phyloP scores from a whole-genome alignment of 306 rosid genomes.

The Citrullus colocynthis region DNA sequence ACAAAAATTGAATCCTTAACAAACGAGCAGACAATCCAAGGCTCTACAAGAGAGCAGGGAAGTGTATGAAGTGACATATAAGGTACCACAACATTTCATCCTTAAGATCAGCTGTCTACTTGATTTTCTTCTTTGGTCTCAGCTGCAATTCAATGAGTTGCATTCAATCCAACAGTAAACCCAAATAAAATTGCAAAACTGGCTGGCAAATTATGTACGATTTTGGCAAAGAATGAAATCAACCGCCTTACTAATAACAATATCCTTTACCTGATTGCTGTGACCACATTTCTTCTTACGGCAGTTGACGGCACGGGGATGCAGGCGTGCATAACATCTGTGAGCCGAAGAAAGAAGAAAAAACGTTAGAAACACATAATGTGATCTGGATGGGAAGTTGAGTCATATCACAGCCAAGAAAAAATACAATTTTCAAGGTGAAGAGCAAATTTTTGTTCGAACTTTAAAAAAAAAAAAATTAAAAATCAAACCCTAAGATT shows the following conservation, averaged over 20 bases:
- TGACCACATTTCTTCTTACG: slow-evolving; percentile 99
- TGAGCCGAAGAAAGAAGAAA: background rate
- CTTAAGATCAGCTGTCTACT: slow-evolving; percentile 29
- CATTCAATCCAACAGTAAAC: background rate
- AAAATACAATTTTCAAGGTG: background rate
- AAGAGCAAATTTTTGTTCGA: background rate
- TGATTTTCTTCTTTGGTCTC: slow-evolving; percentile 99
- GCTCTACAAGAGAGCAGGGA: background rate
- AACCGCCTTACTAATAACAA: background rate
- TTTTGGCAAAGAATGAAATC: background rate
- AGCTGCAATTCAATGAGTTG: slow-evolving; percentile 32
- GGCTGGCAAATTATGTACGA: background rate
- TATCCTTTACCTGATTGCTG: slow-evolving; percentile 73
- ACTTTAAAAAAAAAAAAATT: too few relatives aligned
- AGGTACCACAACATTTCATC: background rate
- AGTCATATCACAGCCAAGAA: background rate
- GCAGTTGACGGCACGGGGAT: slow-evolving; percentile 98
- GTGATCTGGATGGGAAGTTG: background rate
- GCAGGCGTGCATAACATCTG: slow-evolving; percentile 92
- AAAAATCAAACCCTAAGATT: background rate
- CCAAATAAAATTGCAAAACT: background rate
- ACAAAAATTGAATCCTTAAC: background rate
- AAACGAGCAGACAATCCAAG: background rate
- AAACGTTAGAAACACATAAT: background rate
- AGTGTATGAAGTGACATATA: background rate